Conservation (phyloP, 805 yeast species). For the Starmerella riodocensis region DNA sequence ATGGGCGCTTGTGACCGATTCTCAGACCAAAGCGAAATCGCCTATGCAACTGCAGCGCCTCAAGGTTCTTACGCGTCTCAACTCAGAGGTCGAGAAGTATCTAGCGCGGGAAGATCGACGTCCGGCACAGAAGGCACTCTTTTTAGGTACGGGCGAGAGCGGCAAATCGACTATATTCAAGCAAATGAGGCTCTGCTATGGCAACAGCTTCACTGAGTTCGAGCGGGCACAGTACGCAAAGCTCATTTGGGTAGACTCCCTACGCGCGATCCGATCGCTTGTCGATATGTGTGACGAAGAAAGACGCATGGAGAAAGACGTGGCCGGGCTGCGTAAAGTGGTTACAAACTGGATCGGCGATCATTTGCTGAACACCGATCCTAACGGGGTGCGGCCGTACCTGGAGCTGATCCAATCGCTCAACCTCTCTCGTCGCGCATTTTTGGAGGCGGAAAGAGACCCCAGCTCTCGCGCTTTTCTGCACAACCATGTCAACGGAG, state of each 20-base stretch:
- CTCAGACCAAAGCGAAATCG: too few relatives aligned
- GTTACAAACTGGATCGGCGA: conserved; percentile 11
- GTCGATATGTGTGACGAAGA: conserved; percentile 32
- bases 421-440: conserved; percentile 25
- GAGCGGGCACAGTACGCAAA: conserved; percentile 72
- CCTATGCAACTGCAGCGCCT: too few relatives aligned
- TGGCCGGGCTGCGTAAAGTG: neutral
- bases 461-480: conserved; percentile 52
- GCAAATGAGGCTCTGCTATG: conserved; percentile 73
- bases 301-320: conserved; percentile 1
- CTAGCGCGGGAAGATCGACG: conserved; percentile 15
- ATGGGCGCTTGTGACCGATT: too few relatives aligned
- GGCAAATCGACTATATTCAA: conserved; percentile 73
- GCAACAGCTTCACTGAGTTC: conserved; percentile 66
- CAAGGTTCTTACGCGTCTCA: conserved; percentile 26
- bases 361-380: neutral
- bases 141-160: conserved; percentile 74
- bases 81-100: conserved; percentile 35
- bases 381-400: neutral
- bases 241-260: conserved; percentile 85
- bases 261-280: conserved; percentile 67
- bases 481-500: conserved; percentile 9
- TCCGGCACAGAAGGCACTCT: conserved; percentile 33
- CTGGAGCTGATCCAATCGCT: conserved; percentile 15
- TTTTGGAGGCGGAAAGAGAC: conserved; percentile 27